Evolutionary conservation across 192 early-diverging fungal species (phyloP).

Genomic region (Obelidium mucronatum): DNA sequence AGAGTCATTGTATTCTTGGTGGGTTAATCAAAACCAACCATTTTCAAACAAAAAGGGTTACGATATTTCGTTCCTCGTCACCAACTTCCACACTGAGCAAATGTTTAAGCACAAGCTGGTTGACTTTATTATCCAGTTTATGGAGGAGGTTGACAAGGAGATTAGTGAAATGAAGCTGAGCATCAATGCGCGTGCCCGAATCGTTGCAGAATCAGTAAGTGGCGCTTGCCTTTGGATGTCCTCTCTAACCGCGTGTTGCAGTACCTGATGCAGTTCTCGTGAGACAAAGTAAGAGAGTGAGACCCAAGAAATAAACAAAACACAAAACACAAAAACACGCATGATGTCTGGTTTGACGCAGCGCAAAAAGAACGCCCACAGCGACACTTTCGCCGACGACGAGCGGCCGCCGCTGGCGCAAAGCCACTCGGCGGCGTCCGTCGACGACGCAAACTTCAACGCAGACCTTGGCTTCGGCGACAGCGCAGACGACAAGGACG

Average conservation of each 20-base stretch:
- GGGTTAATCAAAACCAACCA: neutral
- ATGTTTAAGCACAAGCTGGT: conserved; percentile 99
- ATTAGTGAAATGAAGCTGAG: conserved; percentile 98
- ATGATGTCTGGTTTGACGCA: conserved; percentile 49
- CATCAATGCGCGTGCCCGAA: conserved; percentile 89
- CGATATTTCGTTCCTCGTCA: conserved; percentile 96
- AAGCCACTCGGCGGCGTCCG: neutral
- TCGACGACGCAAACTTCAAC: neutral
- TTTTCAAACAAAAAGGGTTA: conserved; percentile 71
- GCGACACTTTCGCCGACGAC: neutral
- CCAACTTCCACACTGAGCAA: conserved; percentile 96
- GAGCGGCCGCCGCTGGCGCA: neutral
- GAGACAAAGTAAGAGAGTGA: neutral
- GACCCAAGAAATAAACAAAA: neutral
- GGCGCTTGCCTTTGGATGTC: neutral
- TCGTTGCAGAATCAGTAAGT: conserved; percentile 84
- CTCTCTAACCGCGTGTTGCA: neutral
- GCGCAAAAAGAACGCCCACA: conserved; percentile 38
- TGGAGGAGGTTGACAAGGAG: conserved; percentile 99
- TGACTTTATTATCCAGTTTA: conserved; percentile 98
- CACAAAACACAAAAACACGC: neutral
- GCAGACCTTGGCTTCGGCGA: neutral
- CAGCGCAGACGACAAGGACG: conserved; percentile 28
- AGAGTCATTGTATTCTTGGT: no score
- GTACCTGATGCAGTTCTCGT: neutral